Percentiles rank a stretch among this genome's conserved stretches.
phyloP scores from a whole-genome alignment of 805 yeast species.

The Teunomyces atbi region DNA sequence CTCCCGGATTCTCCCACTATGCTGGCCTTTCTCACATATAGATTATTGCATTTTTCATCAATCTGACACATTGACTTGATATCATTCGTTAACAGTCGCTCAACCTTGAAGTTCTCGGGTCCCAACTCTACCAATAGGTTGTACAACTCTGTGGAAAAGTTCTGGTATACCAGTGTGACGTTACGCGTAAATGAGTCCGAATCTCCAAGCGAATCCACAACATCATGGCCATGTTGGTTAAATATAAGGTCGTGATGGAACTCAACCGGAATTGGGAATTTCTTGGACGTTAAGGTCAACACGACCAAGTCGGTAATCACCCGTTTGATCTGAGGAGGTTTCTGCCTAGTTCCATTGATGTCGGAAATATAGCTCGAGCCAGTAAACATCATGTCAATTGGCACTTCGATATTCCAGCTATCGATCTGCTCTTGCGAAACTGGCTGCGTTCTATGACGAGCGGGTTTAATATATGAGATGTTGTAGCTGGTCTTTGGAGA shows the following conservation, averaged over 20 bases:
- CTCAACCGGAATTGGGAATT: constrained; percentile 38
- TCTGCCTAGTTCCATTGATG: constrained; percentile 2
- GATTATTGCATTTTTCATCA: constrained; percentile 24
- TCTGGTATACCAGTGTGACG: constrained; percentile 23
- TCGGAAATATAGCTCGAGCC: constrained; percentile 5
- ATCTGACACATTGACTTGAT: constrained; percentile 26
- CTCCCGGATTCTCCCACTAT: constrained; percentile 7
- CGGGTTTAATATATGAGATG: constrained; percentile 23
- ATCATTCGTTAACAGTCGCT: constrained; percentile 28
- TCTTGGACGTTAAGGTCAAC: constrained; percentile 29
- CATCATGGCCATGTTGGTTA: constrained; percentile 13
- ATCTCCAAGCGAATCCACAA: constrained; percentile 8
- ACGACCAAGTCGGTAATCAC: constrained; percentile 30
- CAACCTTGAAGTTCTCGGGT: constrained; percentile 24
- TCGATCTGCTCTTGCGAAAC: constrained; percentile 1
- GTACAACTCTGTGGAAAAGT: constrained; percentile 18
- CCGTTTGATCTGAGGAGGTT: constrained; percentile 20
- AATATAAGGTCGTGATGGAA: constrained; percentile 35
- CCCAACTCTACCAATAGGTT: constrained; percentile 20
- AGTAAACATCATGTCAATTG: constrained; percentile 18
- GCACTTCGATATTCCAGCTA: constrained; percentile 28
- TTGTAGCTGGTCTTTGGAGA: constrained; percentile 7
- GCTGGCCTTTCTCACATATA: constrained; percentile 13
- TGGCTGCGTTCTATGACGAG: constrained; percentile 12
- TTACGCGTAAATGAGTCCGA: constrained; percentile 24